phyloP scores from a whole-genome alignment of 352 stramenopile genomes.

The Elongisporangium senticosum region DNA sequence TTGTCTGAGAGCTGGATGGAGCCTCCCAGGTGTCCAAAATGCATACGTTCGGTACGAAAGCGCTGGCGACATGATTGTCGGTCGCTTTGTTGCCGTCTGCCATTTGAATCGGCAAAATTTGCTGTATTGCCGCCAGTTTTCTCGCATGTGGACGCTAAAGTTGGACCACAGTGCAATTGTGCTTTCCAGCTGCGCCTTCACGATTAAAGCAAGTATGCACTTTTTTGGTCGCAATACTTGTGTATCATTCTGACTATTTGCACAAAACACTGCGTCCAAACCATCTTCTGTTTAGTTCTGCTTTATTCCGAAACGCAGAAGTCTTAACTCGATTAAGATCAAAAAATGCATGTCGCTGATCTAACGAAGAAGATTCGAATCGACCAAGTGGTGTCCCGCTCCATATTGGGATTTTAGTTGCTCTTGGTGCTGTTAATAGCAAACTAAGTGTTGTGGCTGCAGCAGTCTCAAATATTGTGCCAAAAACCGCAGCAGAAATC shows the following conservation, averaged over 20 bases:
- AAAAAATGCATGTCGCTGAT: not conserved
- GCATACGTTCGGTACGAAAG: constrained; percentile 20
- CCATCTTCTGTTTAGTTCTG: not conserved
- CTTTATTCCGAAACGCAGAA: not conserved
- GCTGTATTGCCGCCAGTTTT: constrained; percentile 12
- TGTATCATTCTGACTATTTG: not conserved
- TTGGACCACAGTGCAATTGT: not conserved
- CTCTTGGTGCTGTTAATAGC: not conserved
- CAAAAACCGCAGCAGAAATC: not conserved
- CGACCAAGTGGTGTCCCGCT: not conserved
- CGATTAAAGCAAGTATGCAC: not conserved
- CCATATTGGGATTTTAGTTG: not conserved
- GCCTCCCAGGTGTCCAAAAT: constrained; percentile 14
- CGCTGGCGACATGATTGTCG: constrained; percentile 18
- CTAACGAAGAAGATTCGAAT: not conserved
- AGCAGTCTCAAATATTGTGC: not conserved
- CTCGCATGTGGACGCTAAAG: constrained; percentile 1
- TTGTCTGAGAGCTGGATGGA: constrained; percentile 18
- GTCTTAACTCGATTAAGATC: not conserved
- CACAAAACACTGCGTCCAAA: not conserved
- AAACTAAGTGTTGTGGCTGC: not conserved
- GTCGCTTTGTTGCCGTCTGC: constrained; percentile 12
- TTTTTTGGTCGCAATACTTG: not conserved
- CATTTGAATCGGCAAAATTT: constrained; percentile 11
- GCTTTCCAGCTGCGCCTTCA: not conserved